Conservation (phyloP, 83 land plant genomes). For the Isoetes engelmannii region DNA sequence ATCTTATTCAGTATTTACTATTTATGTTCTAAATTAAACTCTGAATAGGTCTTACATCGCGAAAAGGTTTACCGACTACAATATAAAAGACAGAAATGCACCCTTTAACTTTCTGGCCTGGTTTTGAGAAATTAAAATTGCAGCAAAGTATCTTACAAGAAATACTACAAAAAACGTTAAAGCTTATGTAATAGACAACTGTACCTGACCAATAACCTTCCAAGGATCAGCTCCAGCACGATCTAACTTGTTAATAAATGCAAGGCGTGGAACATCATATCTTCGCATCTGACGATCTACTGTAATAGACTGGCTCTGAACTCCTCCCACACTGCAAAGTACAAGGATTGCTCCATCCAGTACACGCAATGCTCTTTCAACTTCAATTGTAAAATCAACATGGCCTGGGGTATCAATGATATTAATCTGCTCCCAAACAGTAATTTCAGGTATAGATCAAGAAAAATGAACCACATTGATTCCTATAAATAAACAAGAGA, state of each 20-base stretch:
- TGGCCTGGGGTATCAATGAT: constrained; percentile 99
- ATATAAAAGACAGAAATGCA: background rate
- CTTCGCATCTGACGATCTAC: constrained; percentile 98
- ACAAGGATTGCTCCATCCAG: constrained; percentile 98
- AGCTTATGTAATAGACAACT: too few species aligned
- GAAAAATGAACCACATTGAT: background rate
- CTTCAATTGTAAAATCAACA: constrained; percentile 99
- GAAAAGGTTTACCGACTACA: too few species aligned
- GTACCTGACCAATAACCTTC: constrained; percentile 96
- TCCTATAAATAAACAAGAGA: too few species aligned
- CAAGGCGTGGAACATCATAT: constrained; percentile 91
- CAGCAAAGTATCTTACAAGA: too few species aligned
- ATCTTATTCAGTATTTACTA: background rate
- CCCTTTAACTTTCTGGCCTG: background rate
- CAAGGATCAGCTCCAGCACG: constrained; percentile 99
- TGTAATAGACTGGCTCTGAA: constrained; percentile 98
- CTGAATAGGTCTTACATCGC: too few species aligned
- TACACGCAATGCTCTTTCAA: constrained; percentile 95
- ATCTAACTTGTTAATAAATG: constrained; percentile 94
- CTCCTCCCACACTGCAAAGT: constrained; percentile 99
- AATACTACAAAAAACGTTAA: too few species aligned
- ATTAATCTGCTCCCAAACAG: constrained; percentile 52
- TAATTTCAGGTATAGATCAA: background rate
- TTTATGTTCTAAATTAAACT: too few species aligned
- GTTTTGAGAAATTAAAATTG: too few species aligned